Evolutionary conservation across 148 eudicot genomes (phyloP).

Genomic region (Camellia sinensis): DNA sequence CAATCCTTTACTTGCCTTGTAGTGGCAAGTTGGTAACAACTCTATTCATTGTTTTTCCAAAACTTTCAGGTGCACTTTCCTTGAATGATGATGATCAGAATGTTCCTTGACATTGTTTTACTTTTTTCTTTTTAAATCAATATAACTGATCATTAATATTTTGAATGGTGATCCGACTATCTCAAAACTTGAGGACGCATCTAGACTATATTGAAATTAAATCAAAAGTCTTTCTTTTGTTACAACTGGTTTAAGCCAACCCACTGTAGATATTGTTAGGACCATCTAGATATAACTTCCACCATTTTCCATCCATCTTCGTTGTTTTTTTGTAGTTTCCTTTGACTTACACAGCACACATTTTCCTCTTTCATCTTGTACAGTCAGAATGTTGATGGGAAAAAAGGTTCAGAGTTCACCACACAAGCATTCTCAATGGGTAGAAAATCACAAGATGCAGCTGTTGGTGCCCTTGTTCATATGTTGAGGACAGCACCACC

Average conservation of each 20-base stretch:
- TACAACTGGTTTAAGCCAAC: neutral
- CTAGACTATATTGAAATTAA: neutral
- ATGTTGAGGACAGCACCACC: conserved; percentile 89
- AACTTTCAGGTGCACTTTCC: too few relatives aligned
- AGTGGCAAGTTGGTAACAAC: too few relatives aligned
- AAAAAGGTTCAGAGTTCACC: conserved; percentile 41
- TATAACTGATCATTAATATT: neutral
- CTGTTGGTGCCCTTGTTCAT: conserved; percentile 79
- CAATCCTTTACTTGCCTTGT: too few relatives aligned
- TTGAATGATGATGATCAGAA: neutral
- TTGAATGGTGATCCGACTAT: neutral
- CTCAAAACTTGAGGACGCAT: neutral
- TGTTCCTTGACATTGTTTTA: neutral
- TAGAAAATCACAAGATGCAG: conserved; percentile 83
- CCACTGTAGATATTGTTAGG: neutral
- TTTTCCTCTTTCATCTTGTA: conserved; percentile 14
- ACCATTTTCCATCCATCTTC: neutral
- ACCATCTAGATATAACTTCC: neutral
- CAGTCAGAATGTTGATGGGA: conserved; percentile 59
- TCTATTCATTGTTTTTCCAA: too few relatives aligned
- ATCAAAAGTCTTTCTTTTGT: neutral
- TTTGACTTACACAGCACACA: neutral
- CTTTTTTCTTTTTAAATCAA: neutral
- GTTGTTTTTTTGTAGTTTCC: conserved; percentile 9
- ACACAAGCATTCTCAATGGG: conserved; percentile 41